Percentiles rank a stretch among this genome's conserved stretches.
Evolutionary conservation across 2,329 filamentous ascomycete genomes (phyloP).

Genomic region (Lachnellula cervina): DNA sequence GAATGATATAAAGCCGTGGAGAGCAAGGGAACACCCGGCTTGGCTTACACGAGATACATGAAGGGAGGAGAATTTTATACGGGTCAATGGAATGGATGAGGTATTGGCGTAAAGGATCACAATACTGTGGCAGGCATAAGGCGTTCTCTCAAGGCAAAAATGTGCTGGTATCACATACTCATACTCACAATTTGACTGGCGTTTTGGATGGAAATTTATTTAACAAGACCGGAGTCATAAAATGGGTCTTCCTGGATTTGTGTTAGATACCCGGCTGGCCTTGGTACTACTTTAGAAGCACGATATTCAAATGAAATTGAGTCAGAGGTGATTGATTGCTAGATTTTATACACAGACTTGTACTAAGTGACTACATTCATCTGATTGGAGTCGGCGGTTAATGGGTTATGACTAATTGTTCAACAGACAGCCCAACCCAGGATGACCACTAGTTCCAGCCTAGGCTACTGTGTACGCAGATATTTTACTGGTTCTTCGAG

Average conservation of each 20-base stretch:
- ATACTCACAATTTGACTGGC: too few species aligned
- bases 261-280: neutral
- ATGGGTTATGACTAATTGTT: too few species aligned
- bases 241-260: neutral
- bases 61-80: neutral
- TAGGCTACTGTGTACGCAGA: too few species aligned
- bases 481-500: too few species aligned
- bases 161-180: neutral
- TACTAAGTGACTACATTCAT: too few species aligned
- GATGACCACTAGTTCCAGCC: too few species aligned
- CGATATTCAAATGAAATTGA: neutral
- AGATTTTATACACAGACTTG: too few species aligned
- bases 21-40: constrained; percentile 52
- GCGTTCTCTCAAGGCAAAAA: neutral
- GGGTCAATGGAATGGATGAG: neutral
- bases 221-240: too few species aligned
- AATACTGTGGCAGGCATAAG: neutral
- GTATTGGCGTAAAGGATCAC: too few species aligned
- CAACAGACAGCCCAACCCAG: too few species aligned
- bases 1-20: constrained; percentile 55
- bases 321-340: neutral
- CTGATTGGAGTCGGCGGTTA: too few species aligned
- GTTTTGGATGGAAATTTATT: too few species aligned
- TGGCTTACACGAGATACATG: constrained; percentile 41
- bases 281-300: neutral